Evolutionary conservation across 1,284 basidiomycete genomes (phyloP), one percentile per base, ranked within the genome.

Genomic region (Schizopora paradoxa): DNA sequence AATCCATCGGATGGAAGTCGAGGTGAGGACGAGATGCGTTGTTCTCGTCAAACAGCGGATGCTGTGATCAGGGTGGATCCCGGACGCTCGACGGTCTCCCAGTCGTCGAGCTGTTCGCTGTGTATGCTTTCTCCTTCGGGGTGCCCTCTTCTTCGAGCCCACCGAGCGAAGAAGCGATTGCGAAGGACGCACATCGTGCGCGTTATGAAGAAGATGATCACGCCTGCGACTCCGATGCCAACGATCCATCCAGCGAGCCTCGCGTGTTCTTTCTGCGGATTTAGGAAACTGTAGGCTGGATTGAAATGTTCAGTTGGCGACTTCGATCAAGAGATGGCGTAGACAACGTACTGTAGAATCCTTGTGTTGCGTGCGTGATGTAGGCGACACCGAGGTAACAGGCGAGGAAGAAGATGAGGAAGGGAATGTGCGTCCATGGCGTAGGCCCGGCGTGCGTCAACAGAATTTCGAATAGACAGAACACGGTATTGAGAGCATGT

Each of bases 381-480:
- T 85, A 86, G 10, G 81, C 82, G 1, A 87, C 65, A 11, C 71
- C 82, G 21, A 86, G 61, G 55, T 87, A 87, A 10, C 64, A 57
- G 0, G 54, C 76, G 18, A 87, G 68, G 25, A 80, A 48, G 14
- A 79, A 6, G 19, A 82, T 43, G 32, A 72, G 61, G 36, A 70
- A 58, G 2, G 68, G 60, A 3, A 82, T 59, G 44, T 74, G 66
- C 27, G 67, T 56, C 80, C 80, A 85, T 0, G 76, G 74, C 11
- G 66, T 56, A 0, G 78, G 76, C 0, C 67, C 67, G 4, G 61
- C 60, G 48, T 79, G 72, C 1, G 82, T 76, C 33, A 77, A 58
- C 7, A 74, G 18, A 14, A 85, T 67, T 53, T 87, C 85, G 54
- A 79, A 69, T 11, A 81, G 58, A 0, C 71, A 74, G 54, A 82